Percentiles rank a stretch among this genome's conserved stretches.
phyloP scores from a whole-genome alignment of 192 early-diverging fungal species.

The Gamsiella multidivaricata region DNA sequence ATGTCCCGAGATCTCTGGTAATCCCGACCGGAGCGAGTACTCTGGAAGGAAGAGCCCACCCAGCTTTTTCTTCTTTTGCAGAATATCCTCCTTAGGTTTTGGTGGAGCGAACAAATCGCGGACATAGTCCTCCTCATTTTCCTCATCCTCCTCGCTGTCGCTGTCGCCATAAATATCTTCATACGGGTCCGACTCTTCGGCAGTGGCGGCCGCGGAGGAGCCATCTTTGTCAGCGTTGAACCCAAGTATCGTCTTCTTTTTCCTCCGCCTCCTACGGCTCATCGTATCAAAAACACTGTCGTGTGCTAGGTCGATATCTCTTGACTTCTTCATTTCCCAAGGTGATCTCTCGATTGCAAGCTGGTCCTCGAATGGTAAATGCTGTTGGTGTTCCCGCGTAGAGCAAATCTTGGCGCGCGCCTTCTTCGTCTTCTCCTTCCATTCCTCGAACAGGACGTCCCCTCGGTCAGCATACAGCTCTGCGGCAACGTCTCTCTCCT shows the following conservation, averaged over 20 bases:
- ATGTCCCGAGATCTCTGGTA: slow-evolving; percentile 54
- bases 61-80: slow-evolving; percentile 46
- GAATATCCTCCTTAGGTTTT: slow-evolving; percentile 27
- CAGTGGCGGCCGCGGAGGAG: slow-evolving; percentile 8
- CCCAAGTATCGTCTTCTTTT: slow-evolving; percentile 23
- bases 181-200: slow-evolving; percentile 23
- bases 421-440: slow-evolving; percentile 67
- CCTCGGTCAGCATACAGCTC: slow-evolving; percentile 69
- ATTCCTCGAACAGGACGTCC: slow-evolving; percentile 61
- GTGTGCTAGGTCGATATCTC: slow-evolving; percentile 57
- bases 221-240: slow-evolving; percentile 17
- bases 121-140: slow-evolving; percentile 52
- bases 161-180: slow-evolving; percentile 53
- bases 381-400: slow-evolving; percentile 54
- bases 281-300: slow-evolving; percentile 38
- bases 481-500: slow-evolving; percentile 47
- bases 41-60: slow-evolving; percentile 62
- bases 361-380: slow-evolving; percentile 67
- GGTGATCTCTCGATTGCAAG: slow-evolving; percentile 63
- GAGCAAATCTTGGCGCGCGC: slow-evolving; percentile 58
- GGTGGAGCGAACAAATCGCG: slow-evolving; percentile 50
- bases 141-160: slow-evolving; percentile 46
- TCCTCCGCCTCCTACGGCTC: slow-evolving; percentile 21
- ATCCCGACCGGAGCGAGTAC: slow-evolving; percentile 56
- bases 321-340: slow-evolving; percentile 69